Base-by-base conservation (phyloP, 257 asterid genomes). In the Capsicum chinense region DNA sequence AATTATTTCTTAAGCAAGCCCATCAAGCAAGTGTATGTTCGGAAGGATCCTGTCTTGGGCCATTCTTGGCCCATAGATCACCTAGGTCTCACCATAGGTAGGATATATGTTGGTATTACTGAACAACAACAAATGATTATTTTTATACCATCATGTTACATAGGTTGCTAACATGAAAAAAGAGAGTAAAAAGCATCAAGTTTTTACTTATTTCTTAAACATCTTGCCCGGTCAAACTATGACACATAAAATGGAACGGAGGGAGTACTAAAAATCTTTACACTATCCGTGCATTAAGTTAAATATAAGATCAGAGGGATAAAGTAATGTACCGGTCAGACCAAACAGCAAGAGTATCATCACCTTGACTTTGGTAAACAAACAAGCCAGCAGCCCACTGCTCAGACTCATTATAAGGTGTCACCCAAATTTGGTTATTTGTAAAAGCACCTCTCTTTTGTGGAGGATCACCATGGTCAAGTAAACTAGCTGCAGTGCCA, bases 381-480 rank as follows among this genome's bases (percentile, higher is more conserved):
- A 92, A 93, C 89, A 93, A 86, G 3, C 99, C 99, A 10, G 98
- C 98, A 3, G 99, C 86, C 98, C 98, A 96, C 85, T 88, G 88
- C 91, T 96, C 98, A 0, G 92, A 89, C 87, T 83, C 90, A 87
- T 92, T 92, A 81, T 96, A 96, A 1, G 88, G 98, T 11, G 99
- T 96, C 6, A 93, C 98, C 98, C 98, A 96, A 70, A 96, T 94
- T 80, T 96, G 99, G 87, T 96, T 94, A 74, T 96, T 93, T 0
- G 98, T 92, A 82, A 94, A 96, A 0, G 98, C 87, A 21, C 92
- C 91, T 85, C 99, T 90, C 88, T 85, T 92, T 82, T 96, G 98
- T 1, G 99, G 99, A 67, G 98, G 86, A 56, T 96, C 99, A 10
- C 87, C 89, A 0, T 91, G 97, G 19, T 94, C 98, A 17, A 96